Percentiles rank a stretch among this genome's conserved stretches.
Conservation (phyloP, 768 basidiomycete genomes). For the Auricularia cornea region DNA sequence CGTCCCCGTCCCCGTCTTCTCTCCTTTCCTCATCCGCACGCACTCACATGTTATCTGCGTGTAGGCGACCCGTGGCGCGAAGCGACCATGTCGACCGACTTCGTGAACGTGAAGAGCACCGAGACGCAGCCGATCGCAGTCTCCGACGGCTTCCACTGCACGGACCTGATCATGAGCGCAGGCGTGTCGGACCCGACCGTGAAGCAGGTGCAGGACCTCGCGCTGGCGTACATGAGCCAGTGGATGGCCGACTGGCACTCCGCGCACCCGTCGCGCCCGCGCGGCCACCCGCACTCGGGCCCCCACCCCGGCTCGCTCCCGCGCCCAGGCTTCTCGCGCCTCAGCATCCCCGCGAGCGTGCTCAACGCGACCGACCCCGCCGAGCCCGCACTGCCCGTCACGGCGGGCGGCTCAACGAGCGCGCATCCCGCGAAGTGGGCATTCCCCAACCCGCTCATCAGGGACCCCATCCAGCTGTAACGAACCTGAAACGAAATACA, state of each 20-base stretch:
- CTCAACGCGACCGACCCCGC: not conserved
- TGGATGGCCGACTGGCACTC: slow-evolving; percentile 45
- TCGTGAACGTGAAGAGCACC: slow-evolving; percentile 38
- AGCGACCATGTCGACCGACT: slow-evolving; percentile 55
- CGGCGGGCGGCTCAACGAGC: not conserved
- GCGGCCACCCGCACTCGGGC: not conserved
- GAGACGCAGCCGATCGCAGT: slow-evolving; percentile 46
- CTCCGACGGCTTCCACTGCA: slow-evolving; percentile 60
- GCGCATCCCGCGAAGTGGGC: not conserved
- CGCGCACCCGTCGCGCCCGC: not conserved
- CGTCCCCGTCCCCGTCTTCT: not conserved
- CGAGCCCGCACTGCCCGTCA: not conserved
- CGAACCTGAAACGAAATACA: too few relatives aligned
- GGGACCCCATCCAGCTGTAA: not conserved
- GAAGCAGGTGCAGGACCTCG: slow-evolving; percentile 44
- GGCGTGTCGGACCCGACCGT: slow-evolving; percentile 44
- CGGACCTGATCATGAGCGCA: slow-evolving; percentile 40
- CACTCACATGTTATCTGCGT: not conserved
- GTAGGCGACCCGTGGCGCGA: slow-evolving; percentile 69
- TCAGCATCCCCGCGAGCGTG: not conserved
- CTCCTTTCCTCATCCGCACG: not conserved
- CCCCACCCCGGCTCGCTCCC: not conserved
- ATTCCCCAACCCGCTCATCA: not conserved
- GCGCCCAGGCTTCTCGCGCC: not conserved
- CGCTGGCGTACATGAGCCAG: slow-evolving; percentile 40